A percentile compares a stretch with the other conserved stretches of the same genome.
phyloP scores from a whole-genome alignment of 225 moss, liverwort and hornwort genomes.

The Antitrichia curtipendula region DNA sequence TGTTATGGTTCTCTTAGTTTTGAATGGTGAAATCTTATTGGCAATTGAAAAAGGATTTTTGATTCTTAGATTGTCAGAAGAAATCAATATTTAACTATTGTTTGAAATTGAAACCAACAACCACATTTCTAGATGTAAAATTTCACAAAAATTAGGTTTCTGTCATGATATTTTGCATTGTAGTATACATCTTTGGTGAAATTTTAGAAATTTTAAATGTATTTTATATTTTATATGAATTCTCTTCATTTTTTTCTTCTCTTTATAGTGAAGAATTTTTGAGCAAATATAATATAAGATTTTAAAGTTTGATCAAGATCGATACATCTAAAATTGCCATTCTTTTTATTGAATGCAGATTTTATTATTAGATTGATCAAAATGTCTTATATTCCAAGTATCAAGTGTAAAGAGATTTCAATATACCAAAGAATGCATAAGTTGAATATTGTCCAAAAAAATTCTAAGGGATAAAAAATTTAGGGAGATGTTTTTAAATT shows the following conservation, averaged over 20 bases:
- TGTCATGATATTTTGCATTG: background rate
- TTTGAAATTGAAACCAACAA: background rate
- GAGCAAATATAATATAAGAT: background rate
- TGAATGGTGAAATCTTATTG: background rate
- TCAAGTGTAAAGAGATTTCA: background rate
- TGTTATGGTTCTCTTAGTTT: background rate
- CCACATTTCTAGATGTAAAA: background rate
- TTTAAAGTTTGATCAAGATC: background rate
- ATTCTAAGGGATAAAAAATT: background rate
- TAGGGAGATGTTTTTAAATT: background rate
- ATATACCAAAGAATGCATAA: background rate
- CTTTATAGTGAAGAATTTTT: background rate
- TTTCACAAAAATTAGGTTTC: background rate
- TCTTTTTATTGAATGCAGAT: background rate
- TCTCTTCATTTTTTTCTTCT: background rate
- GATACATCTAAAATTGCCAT: rapidly evolving
- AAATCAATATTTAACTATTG: background rate
- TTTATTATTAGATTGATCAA: background rate
- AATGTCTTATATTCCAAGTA: background rate
- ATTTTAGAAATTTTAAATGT: background rate
- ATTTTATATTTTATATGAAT: background rate
- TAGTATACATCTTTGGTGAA: background rate
- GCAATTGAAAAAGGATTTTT: background rate
- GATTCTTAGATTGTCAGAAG: too few species aligned
- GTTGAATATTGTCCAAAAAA: background rate